These are phyloP conservation scores for Aspergillus alliaceus DNA, from an alignment of 2,329 filamentous ascomycete genomes.

Conservation along the genomic window DNA sequence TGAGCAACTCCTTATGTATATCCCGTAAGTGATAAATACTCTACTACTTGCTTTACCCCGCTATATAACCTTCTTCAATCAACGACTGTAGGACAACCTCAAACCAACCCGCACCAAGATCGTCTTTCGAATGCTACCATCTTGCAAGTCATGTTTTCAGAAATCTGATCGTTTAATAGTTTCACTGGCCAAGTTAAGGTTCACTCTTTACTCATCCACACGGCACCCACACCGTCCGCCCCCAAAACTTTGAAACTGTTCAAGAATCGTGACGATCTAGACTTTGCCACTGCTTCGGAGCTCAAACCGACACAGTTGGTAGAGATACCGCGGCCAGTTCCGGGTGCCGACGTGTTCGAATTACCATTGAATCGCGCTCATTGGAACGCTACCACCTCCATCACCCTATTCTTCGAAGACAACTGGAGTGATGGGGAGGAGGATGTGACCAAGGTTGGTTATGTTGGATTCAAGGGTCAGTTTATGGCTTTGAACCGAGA, in stretches of 20 bases:
- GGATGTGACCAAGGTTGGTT: conserved; percentile 75
- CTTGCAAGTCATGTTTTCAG: background rate
- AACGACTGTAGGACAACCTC: background rate
- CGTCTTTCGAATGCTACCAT: background rate
- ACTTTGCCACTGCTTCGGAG: conserved; percentile 75
- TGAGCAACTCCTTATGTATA: conserved; percentile 87
- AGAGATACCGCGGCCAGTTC: conserved; percentile 70
- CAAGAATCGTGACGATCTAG: conserved; percentile 81
- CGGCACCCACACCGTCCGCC: conserved; percentile 67
- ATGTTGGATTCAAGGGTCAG: conserved; percentile 90
- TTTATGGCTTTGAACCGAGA: conserved; percentile 85
- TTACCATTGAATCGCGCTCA: conserved; percentile 81
- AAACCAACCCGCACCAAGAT: background rate
- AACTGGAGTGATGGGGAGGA: conserved; percentile 82
- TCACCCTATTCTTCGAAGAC: conserved; percentile 87
- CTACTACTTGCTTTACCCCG: conserved; percentile 16
- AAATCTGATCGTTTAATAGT: conserved; percentile 44
- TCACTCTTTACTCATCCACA: conserved; percentile 83
- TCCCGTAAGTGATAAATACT: conserved; percentile 65
- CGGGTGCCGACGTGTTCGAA: conserved; percentile 69
- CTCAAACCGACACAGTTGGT: conserved; percentile 71
- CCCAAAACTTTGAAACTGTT: conserved; percentile 84
- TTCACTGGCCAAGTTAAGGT: conserved; percentile 94
- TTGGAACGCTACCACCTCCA: conserved; percentile 79
- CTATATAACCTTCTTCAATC: conserved; percentile 28